Conservation (phyloP, 139 green algal genomes). For the Choricystis sp. region DNA sequence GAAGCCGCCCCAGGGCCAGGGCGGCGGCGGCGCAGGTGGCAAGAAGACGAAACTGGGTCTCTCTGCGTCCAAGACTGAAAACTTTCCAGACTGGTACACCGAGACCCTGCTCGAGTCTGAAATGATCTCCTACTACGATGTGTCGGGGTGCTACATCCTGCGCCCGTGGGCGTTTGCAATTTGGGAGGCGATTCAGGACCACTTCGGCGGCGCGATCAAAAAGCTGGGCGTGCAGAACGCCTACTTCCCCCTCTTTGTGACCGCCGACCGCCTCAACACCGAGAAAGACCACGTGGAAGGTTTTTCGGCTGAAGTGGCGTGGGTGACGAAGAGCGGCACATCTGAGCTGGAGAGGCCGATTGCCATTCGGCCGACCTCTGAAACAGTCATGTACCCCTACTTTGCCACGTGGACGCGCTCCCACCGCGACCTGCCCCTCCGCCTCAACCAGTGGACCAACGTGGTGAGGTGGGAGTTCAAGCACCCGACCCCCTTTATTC, state of each 20-base stretch:
- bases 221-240: constrained; percentile 85
- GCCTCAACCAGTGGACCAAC: constrained; percentile 98
- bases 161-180: constrained; percentile 83
- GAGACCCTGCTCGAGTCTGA: constrained; percentile 29
- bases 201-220: constrained; percentile 88
- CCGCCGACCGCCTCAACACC: constrained; percentile 78
- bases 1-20: constrained; percentile 20
- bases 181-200: constrained; percentile 65
- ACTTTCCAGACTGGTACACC: constrained; percentile 85
- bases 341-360: constrained; percentile 87
- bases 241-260: constrained; percentile 99
- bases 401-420: constrained; percentile 89
- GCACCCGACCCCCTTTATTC: constrained; percentile 98
- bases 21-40: background rate
- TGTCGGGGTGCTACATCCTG: constrained; percentile 98
- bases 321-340: constrained; percentile 82
- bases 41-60: constrained; percentile 86
- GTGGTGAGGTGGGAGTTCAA: constrained; percentile 99
- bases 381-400: constrained; percentile 98
- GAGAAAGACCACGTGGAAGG: constrained; percentile 98
- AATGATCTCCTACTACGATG: constrained; percentile 89
- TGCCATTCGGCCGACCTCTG: constrained; percentile 88
- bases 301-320: constrained; percentile 75
- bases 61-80: constrained; percentile 51
- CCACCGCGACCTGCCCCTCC: constrained; percentile 92